Evolutionary conservation across 148 eudicot species (phyloP), one percentile per base, ranked within the genome.

Genomic region (Chenopodium formosanum): DNA sequence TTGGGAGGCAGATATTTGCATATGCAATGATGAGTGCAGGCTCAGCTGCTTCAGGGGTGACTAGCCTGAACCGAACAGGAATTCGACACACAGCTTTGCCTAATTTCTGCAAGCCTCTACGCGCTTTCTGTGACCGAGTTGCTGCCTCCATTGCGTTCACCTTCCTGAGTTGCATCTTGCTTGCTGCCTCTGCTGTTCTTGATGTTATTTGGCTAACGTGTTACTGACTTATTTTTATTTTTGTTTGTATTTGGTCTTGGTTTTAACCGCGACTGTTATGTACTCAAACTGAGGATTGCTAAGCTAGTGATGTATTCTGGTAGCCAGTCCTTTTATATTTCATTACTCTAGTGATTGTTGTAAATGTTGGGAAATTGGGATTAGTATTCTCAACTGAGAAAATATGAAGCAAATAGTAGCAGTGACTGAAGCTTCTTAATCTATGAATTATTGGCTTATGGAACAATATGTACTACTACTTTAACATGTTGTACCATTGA

Each of bases 31-130:
- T 96, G 90, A 94, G 98, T 75, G 97, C 97, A 9, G 95, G 90
- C 81, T 96, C 99, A 19, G 97, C 99, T 68, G 91, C 99, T 69
- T 92, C 99, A 2, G 98, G 98, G 9, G 97, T 94, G 0, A 89
- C 94, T 4, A 92, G 89, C 81, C 83, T 96, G 75, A 96, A 96
- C 84, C 90, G 94, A 40, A 91, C 95, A 7, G 99, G 99, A 73
- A 89, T 96, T 56, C 88, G 80, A 10, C 99, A 96, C 84, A 87
- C 99, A 3, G 83, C 92, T 68, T 81, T 96, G n/a, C 99, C 99
- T 0, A 91, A 96, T 79, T 96, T 96, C 88, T 96, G 99, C 83
- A 91, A 91, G 86, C 94, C 99, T 1, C 74, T 96, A 80, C 95
- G 84, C 68, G 44, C 81, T 48, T 96, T 94, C 81, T 94, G 99